Evolutionary conservation across 192 early-diverging fungal genomes (phyloP).

Genomic region (Paraglomus occultum): DNA sequence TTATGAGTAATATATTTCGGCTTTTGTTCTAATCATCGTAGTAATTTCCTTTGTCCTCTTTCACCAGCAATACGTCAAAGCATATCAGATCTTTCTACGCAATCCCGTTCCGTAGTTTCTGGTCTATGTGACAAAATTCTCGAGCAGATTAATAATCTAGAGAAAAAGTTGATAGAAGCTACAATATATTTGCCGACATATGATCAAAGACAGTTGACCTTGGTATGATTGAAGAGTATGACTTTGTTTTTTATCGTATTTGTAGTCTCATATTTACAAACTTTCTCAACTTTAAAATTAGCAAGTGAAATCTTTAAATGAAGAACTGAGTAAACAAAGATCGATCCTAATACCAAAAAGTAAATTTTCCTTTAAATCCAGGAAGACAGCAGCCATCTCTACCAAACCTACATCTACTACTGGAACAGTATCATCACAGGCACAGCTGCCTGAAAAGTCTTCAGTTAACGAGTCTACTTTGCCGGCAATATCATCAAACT

Average conservation of each 20-base stretch:
- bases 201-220: constrained; percentile 60
- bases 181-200: constrained; percentile 62
- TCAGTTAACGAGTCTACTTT: no score
- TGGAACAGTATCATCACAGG: background rate
- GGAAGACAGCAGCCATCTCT: constrained; percentile 28
- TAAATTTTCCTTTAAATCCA: constrained; percentile 71
- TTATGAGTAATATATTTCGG: background rate
- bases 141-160: constrained; percentile 51
- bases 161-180: constrained; percentile 62
- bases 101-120: constrained; percentile 15
- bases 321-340: constrained; percentile 37
- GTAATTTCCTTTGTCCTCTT: background rate
- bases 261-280: background rate
- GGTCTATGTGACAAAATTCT: constrained; percentile 37
- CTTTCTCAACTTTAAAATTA: constrained; percentile 27
- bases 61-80: constrained; percentile 6
- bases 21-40: background rate
- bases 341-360: constrained; percentile 50
- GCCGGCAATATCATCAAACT: constrained; percentile 21
- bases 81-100: background rate
- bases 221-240: constrained; percentile 37
- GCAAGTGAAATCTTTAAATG: constrained; percentile 49
- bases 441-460: no score
- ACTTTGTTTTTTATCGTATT: background rate
- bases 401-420: constrained; percentile 7